Percentiles rank a stretch among this genome's conserved stretches.
phyloP scores from a whole-genome alignment of 192 early-diverging fungal species.

The Coemansia aciculifera region DNA sequence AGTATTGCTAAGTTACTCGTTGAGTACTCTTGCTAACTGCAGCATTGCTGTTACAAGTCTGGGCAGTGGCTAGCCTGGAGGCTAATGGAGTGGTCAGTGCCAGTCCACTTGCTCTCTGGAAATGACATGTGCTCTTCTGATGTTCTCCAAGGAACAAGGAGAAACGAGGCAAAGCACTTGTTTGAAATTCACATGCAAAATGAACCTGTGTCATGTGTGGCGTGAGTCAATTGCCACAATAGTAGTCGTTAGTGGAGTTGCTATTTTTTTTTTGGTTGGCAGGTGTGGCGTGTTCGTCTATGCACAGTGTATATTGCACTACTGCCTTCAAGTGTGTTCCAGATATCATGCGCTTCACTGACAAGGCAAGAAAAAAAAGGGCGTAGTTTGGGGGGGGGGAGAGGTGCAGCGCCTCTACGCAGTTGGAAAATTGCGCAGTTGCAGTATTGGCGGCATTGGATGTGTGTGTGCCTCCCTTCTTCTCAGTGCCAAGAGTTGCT shows the following conservation, averaged over 20 bases:
- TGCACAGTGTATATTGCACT: constrained; percentile 8
- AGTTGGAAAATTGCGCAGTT: not conserved
- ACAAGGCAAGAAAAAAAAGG: not conserved
- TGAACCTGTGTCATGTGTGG: not conserved
- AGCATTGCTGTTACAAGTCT: not conserved
- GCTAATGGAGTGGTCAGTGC: not conserved
- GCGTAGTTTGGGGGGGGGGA: not conserved
- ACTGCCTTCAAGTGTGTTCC: not conserved
- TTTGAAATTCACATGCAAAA: not conserved
- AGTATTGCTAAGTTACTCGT: not conserved
- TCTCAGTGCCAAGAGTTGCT: not conserved
- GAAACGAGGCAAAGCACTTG: no score
- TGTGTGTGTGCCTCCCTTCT: not conserved
- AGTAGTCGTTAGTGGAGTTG: not conserved
- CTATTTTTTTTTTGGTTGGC: not conserved
- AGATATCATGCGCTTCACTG: not conserved
- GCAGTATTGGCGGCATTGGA: not conserved
- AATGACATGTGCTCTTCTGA: not conserved
- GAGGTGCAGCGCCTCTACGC: not conserved
- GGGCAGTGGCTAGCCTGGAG: not conserved
- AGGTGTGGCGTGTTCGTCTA: constrained; percentile 7
- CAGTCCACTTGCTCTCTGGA: not conserved
- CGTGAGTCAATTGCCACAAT: not conserved
- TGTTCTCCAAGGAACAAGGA: not conserved
- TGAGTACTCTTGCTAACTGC: not conserved